phyloP scores from a whole-genome alignment of 352 stramenopile species.

The Phytophthora lateralis region DNA sequence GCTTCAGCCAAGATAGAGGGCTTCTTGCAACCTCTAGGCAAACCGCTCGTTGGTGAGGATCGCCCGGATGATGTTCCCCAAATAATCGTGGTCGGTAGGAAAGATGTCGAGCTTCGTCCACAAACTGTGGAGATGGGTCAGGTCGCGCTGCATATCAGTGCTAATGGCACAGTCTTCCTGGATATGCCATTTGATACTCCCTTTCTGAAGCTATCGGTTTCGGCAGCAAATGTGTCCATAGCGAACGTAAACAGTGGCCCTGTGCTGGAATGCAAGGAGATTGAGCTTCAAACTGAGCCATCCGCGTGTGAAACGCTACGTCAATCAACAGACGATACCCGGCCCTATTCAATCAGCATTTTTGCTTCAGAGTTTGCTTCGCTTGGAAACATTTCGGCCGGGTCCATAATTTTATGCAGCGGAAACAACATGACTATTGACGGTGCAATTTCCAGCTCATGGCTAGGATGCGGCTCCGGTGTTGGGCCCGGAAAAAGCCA shows the following conservation, averaged over 20 bases:
- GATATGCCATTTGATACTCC: conserved; percentile 68
- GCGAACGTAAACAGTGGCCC: conserved; percentile 49
- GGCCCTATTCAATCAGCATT: conserved; percentile 50
- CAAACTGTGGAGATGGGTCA: conserved; percentile 58
- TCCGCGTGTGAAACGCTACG: conserved; percentile 44
- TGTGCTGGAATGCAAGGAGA: conserved; percentile 47
- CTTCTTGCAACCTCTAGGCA: conserved; percentile 49
- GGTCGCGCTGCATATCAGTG: conserved; percentile 37
- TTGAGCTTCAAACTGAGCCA: conserved; percentile 47
- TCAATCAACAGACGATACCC: conserved; percentile 8
- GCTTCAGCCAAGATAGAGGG: conserved; percentile 44
- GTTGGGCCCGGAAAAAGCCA: conserved; percentile 60
- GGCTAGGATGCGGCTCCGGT: conserved; percentile 56
- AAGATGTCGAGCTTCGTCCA: conserved; percentile 49
- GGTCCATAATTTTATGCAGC: conserved; percentile 68
- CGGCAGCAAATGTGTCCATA: conserved; percentile 53
- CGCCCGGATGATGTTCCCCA: conserved; percentile 20
- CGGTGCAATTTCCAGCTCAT: conserved; percentile 44
- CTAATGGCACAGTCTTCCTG: conserved; percentile 37
- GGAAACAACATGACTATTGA: conserved; percentile 40
- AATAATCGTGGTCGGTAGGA: conserved; percentile 39
- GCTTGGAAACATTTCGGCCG: conserved; percentile 56
- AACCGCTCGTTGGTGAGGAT: conserved; percentile 8
- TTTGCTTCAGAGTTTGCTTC: conserved; percentile 45
- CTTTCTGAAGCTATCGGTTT: conserved; percentile 51